These are phyloP conservation scores for Fusarium nelsonii DNA, from an alignment of 2,329 filamentous ascomycete species.

Conservation along the genomic window DNA sequence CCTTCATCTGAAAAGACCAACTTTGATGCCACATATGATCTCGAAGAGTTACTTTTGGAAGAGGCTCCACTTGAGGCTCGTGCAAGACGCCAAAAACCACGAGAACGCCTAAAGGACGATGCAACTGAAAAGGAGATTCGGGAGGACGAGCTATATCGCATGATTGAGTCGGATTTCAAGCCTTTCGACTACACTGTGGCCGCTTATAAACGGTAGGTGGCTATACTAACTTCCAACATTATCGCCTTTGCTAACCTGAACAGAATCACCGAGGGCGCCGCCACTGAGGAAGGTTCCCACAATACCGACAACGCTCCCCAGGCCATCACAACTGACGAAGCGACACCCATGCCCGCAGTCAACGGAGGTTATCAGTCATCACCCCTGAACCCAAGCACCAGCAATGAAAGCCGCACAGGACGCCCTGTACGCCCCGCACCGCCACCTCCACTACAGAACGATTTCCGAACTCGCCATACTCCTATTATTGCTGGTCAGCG, in stretches of 20 bases:
- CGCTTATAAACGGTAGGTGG: slow-evolving; percentile 77
- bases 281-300: slow-evolving; percentile 26
- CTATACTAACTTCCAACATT: background rate
- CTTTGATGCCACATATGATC: slow-evolving; percentile 97
- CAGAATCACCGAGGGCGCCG: slow-evolving; percentile 55
- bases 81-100: slow-evolving; percentile 91
- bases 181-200: slow-evolving; percentile 94
- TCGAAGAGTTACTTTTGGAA: slow-evolving; percentile 92
- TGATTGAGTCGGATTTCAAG: slow-evolving; percentile 94
- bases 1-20: slow-evolving; percentile 98
- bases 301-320: slow-evolving; percentile 52
- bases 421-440: slow-evolving; percentile 50
- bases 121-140: slow-evolving; percentile 95
- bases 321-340: slow-evolving; percentile 66
- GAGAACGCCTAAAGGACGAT: slow-evolving; percentile 91
- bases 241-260: slow-evolving; percentile 34
- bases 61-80: slow-evolving; percentile 95
- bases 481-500: slow-evolving; percentile 72
- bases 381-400: slow-evolving; percentile 44
- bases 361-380: slow-evolving; percentile 46
- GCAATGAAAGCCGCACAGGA: slow-evolving; percentile 46
- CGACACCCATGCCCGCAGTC: slow-evolving; percentile 55
- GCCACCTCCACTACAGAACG: slow-evolving; percentile 62
- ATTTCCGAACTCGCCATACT: slow-evolving; percentile 61
- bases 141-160: slow-evolving; percentile 91